These are phyloP conservation scores for Thelonectria rubi DNA, from an alignment of 2,329 filamentous ascomycete species.

Conservation along the genomic window DNA sequence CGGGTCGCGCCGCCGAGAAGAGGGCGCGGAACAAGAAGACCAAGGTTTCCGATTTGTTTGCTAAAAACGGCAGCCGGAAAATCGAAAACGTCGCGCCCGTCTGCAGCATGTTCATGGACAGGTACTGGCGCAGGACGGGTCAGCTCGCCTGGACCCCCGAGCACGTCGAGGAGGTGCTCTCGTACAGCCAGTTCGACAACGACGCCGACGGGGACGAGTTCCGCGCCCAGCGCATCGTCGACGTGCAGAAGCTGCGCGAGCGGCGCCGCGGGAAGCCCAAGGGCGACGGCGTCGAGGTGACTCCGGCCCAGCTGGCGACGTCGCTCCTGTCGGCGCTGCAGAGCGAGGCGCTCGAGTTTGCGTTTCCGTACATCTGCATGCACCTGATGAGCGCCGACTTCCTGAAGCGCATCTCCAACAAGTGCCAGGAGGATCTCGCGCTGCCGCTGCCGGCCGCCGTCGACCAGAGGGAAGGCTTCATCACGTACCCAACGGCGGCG, in stretches of 20 bases:
- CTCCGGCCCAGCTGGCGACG: conserved; percentile 43
- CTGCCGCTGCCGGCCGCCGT: neutral
- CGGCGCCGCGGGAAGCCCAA: neutral
- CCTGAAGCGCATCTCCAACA: neutral
- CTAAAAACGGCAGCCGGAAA: conserved; percentile 41
- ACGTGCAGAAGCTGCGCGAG: neutral
- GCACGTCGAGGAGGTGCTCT: conserved; percentile 48
- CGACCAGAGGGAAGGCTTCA: neutral
- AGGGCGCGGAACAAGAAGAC: neutral
- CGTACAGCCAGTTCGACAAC: conserved; percentile 40
- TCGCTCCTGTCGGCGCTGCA: conserved; percentile 47
- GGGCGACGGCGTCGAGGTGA: conserved; percentile 8
- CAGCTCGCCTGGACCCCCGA: conserved; percentile 45
- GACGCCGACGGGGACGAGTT: conserved; percentile 29
- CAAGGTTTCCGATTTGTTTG: neutral
- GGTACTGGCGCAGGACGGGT: conserved; percentile 41
- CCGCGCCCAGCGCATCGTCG: conserved; percentile 27
- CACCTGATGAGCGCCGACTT: neutral
- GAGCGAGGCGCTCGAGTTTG: conserved; percentile 48
- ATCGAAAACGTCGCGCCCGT: conserved; percentile 46
- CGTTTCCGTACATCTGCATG: conserved; percentile 35
- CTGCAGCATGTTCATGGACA: conserved; percentile 48
- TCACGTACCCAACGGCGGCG: neutral
- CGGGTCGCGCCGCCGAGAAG: neutral
- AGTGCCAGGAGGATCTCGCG: neutral